A percentile compares a stretch with the other conserved stretches of the same genome.
These are phyloP conservation scores for Trametes villosa DNA, from an alignment of 768 basidiomycete genomes.

Conservation along the genomic window DNA sequence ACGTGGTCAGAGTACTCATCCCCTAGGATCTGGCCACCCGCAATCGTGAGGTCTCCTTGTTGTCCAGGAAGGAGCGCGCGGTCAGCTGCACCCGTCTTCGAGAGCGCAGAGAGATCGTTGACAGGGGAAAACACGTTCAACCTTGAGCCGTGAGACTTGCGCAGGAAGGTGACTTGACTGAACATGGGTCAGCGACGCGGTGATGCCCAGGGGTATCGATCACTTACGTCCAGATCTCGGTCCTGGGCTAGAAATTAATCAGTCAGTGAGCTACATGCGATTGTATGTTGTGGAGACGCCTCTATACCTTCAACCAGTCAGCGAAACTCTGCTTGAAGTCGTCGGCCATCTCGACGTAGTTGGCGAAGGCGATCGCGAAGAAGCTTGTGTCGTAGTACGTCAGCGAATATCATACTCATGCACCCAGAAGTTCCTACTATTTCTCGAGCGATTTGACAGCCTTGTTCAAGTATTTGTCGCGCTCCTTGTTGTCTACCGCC, in stretches of 20 bases:
- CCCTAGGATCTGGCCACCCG: constrained; percentile 85
- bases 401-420: not conserved
- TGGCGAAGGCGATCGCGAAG: constrained; percentile 93
- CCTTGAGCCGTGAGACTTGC: constrained; percentile 78
- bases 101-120: constrained; percentile 82
- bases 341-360: constrained; percentile 73
- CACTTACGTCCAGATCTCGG: constrained; percentile 94
- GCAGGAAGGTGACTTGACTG: constrained; percentile 86
- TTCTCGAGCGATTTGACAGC: constrained; percentile 83
- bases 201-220: no score
- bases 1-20: constrained; percentile 97
- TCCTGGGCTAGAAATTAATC: constrained; percentile 53
- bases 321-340: constrained; percentile 73
- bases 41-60: constrained; percentile 73
- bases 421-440: constrained; percentile 61
- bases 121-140: constrained; percentile 92
- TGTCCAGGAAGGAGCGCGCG: constrained; percentile 66
- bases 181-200: not conserved
- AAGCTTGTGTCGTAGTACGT: constrained; percentile 55
- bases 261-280: not conserved
- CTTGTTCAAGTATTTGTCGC: constrained; percentile 59
- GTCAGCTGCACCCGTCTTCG: constrained; percentile 64
- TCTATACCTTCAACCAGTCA: constrained; percentile 84
- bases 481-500: constrained; percentile 61
- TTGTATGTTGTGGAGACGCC: not conserved